Percentiles rank a stretch among this genome's conserved stretches.
These are phyloP conservation scores for Leavenworthia alabamica DNA, from an alignment of 345 rosid species.

Conservation along the genomic window DNA sequence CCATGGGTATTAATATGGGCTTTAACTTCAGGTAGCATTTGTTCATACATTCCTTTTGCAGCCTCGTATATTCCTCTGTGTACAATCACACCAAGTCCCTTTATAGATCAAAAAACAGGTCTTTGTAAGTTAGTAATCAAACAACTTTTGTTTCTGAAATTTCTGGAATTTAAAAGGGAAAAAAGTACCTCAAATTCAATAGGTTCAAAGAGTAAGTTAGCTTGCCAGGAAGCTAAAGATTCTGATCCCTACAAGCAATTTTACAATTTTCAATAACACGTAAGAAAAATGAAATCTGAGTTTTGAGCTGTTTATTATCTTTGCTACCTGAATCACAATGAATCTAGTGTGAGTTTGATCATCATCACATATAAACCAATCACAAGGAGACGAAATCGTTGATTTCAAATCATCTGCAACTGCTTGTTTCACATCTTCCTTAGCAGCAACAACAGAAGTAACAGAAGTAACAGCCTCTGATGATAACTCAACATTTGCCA, in stretches of 20 bases:
- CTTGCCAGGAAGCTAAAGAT: constrained; percentile 84
- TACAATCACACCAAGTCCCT: constrained; percentile 65
- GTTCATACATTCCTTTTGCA: constrained; percentile 87
- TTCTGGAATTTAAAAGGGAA: not conserved
- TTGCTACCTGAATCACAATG: constrained; percentile 77
- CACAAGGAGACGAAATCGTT: constrained; percentile 70
- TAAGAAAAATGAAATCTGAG: not conserved
- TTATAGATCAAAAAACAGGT: constrained; percentile 4
- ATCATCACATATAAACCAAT: constrained; percentile 94
- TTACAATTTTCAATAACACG: not conserved
- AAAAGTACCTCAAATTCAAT: constrained; percentile 61
- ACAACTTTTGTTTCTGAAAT: not conserved
- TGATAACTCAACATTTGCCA: constrained; percentile 27
- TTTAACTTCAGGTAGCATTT: constrained; percentile 71
- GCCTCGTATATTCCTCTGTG: constrained; percentile 93
- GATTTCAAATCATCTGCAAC: constrained; percentile 89
- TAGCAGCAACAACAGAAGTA: constrained; percentile 91
- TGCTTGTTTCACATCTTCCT: constrained; percentile 94
- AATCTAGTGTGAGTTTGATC: constrained; percentile 64
- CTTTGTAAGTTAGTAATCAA: not conserved
- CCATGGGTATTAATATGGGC: constrained; percentile 51
- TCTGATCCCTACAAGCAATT: constrained; percentile 60
- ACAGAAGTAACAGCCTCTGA: constrained; percentile 61
- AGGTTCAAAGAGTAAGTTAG: constrained; percentile 82
- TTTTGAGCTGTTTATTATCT: not conserved